Evolutionary conservation across 371 early-diverging fungal species (phyloP).

Genomic region (Syncephalastrum contaminatum): DNA sequence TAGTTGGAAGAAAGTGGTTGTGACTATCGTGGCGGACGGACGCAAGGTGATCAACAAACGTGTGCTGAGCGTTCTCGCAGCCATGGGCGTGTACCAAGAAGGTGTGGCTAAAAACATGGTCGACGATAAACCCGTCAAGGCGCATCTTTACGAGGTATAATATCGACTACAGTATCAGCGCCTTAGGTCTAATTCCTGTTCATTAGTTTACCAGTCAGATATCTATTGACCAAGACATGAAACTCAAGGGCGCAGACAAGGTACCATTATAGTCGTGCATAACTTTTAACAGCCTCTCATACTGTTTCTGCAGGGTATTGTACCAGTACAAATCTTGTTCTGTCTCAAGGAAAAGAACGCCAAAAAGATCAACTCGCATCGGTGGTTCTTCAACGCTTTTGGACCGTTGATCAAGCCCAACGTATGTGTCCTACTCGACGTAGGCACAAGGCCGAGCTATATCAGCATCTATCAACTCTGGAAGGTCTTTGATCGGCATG

Average conservation of each 20-base stretch:
- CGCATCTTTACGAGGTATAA: constrained; percentile 79
- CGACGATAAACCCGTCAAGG: constrained; percentile 61
- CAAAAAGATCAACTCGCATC: constrained; percentile 87
- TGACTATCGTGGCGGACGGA: constrained; percentile 86
- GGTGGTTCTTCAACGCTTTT: constrained; percentile 87
- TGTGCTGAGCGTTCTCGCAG: constrained; percentile 54
- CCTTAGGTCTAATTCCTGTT: neutral
- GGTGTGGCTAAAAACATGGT: constrained; percentile 70
- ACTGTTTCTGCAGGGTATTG: constrained; percentile 39
- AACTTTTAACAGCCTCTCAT: neutral
- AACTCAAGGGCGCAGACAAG: constrained; percentile 51
- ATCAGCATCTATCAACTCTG: constrained; percentile 67
- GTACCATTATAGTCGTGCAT: neutral
- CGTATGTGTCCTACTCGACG: constrained; percentile 77
- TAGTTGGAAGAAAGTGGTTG: constrained; percentile 85
- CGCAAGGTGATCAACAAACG: constrained; percentile 64
- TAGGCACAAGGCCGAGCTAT: constrained; percentile 66
- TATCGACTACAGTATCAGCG: neutral
- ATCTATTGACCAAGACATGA: constrained; percentile 50
- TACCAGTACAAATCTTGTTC: constrained; percentile 80
- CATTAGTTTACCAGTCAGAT: constrained; percentile 72
- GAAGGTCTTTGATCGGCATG: constrained; percentile 65
- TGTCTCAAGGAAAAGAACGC: constrained; percentile 87
- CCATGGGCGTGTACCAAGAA: constrained; percentile 74
- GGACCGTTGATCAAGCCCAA: constrained; percentile 67